A percentile compares a stretch with the other conserved stretches of the same genome.
Evolutionary conservation across 148 eudicot species (phyloP).

Genomic region (Rhododendron mucronatum): DNA sequence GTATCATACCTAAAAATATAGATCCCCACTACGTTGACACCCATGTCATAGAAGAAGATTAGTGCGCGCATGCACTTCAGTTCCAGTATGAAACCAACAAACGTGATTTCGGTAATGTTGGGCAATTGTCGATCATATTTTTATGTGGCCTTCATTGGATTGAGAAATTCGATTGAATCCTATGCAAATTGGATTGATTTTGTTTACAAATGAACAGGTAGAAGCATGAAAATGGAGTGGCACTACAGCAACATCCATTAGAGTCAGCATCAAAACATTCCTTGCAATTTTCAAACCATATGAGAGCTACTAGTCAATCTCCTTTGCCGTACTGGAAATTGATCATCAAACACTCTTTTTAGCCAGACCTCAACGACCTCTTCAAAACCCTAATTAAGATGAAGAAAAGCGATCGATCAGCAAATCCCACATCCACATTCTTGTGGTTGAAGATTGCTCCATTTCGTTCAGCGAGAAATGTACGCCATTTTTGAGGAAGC

Average conservation of each 20-base stretch:
- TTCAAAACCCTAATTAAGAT: background rate
- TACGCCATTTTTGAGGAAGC: background rate
- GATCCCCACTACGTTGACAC: background rate
- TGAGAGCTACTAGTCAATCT: background rate
- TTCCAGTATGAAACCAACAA: background rate
- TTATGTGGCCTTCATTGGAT: background rate
- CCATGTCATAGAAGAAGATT: background rate
- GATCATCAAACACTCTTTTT: background rate
- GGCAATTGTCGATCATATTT: background rate
- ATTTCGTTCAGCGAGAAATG: background rate
- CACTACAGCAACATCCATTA: conserved; percentile 9
- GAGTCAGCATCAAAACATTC: background rate
- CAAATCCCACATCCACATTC: background rate
- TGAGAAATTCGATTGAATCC: background rate
- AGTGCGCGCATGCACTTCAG: background rate
- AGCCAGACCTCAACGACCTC: background rate
- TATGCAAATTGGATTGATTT: background rate
- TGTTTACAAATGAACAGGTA: background rate
- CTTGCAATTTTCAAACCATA: background rate
- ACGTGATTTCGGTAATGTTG: background rate
- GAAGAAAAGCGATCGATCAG: background rate
- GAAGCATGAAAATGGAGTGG: background rate
- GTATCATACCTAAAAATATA: too few relatives aligned
- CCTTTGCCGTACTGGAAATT: background rate
- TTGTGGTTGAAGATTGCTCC: background rate